Percentiles rank a stretch among this genome's conserved stretches.
Evolutionary conservation across 345 rosid species (phyloP).

Genomic region (Boechera divaricarpa): DNA sequence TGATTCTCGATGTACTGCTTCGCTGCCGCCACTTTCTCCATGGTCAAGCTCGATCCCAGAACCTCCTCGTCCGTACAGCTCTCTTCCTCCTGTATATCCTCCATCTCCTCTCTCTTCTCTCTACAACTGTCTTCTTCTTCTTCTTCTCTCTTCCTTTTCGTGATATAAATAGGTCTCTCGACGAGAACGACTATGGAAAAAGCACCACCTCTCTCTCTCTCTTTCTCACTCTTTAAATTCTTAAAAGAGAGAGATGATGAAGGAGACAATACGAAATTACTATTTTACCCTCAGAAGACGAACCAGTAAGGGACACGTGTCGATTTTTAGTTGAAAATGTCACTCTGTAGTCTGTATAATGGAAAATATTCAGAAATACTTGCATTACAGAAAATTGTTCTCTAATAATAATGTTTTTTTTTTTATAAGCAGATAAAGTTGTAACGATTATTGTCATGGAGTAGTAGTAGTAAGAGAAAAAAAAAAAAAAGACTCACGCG

Average conservation of each 20-base stretch:
- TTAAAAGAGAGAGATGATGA: slow-evolving; percentile 25
- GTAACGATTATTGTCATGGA: slow-evolving; percentile 20
- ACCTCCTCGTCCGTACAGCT: slow-evolving; percentile 60
- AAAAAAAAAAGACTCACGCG: not conserved
- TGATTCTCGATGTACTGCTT: slow-evolving; percentile 98
- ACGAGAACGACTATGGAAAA: slow-evolving; percentile 33
- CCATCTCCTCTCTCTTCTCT: slow-evolving; percentile 43
- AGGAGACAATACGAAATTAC: not conserved
- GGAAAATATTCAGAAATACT: slow-evolving; percentile 27
- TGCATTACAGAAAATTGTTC: not conserved
- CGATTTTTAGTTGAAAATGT: not conserved
- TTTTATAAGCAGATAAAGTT: slow-evolving; percentile 20
- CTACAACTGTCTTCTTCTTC: slow-evolving; percentile 39
- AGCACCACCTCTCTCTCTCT: slow-evolving; percentile 35
- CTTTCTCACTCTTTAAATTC: slow-evolving; percentile 38
- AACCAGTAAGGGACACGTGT: slow-evolving; percentile 33
- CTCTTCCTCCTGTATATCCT: slow-evolving; percentile 60
- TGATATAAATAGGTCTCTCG: slow-evolving; percentile 12
- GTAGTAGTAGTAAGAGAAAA: no score
- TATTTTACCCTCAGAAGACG: slow-evolving; percentile 20
- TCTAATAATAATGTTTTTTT: not conserved
- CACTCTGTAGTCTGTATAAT: slow-evolving; percentile 28
- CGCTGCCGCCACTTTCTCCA: slow-evolving; percentile 99
- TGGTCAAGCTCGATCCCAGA: slow-evolving; percentile 86
- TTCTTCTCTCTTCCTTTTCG: slow-evolving; percentile 12